These are phyloP conservation scores for Adenanthera pavonina DNA, from an alignment of 306 rosid genomes.

Conservation along the genomic window DNA sequence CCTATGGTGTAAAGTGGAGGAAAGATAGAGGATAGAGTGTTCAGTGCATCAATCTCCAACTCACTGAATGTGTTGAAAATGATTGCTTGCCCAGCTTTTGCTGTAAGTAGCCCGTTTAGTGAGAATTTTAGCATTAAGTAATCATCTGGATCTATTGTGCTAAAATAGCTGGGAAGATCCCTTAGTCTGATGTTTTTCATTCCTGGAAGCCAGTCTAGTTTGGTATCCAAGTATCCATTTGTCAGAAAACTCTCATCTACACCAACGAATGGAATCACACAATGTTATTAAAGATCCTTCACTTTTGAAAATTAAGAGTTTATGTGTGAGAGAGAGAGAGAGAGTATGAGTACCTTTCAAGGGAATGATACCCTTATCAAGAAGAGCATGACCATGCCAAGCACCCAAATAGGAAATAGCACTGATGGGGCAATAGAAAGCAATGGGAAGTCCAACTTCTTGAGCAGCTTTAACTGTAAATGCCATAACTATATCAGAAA, in stretches of 20 bases:
- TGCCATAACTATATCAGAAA: background rate
- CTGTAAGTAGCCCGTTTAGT: too few species aligned
- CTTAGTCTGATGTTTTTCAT: constrained; percentile 23
- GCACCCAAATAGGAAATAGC: background rate
- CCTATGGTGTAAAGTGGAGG: constrained; percentile 3
- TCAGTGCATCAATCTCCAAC: constrained; percentile 21
- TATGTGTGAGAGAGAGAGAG: background rate
- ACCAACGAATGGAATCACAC: background rate
- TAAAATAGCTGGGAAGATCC: constrained; percentile 21
- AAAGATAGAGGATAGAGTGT: background rate
- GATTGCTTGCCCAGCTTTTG: background rate
- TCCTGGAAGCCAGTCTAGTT: constrained; percentile 17
- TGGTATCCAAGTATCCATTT: constrained; percentile 36
- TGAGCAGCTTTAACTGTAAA: background rate
- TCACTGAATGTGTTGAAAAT: constrained; percentile 37
- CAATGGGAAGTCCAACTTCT: background rate
- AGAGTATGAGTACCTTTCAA: constrained; percentile 2
- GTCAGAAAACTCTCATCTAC: constrained; percentile 34
- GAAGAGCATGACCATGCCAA: background rate
- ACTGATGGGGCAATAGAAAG: constrained; percentile 23
- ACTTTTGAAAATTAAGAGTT: background rate
- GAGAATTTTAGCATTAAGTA: background rate
- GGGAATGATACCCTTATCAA: background rate
- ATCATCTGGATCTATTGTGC: background rate
- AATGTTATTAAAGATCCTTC: background rate